These are phyloP conservation scores for Diaporthe sp. DNA, from an alignment of 2,329 filamentous ascomycete genomes.

Conservation along the genomic window DNA sequence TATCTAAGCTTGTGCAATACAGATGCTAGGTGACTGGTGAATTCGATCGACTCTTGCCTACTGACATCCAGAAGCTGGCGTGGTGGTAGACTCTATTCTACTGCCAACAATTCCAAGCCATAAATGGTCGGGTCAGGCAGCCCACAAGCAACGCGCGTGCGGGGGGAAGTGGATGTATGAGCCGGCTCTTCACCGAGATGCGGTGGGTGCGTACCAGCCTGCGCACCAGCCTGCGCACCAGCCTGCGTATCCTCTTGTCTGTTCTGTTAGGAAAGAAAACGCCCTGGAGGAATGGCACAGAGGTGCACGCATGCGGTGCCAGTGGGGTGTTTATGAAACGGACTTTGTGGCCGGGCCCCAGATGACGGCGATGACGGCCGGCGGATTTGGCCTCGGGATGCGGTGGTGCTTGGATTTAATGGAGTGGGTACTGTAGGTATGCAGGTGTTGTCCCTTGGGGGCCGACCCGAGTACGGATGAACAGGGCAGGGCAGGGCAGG, in stretches of 20 bases:
- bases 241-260: neutral
- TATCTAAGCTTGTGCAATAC: neutral
- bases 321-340: constrained; percentile 1
- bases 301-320: too few relatives aligned
- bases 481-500: neutral
- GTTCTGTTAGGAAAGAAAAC: neutral
- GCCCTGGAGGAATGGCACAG: too few relatives aligned
- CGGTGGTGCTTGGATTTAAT: neutral
- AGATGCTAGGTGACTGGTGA: neutral
- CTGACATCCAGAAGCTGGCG: neutral
- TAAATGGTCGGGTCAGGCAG: neutral
- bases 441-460: neutral
- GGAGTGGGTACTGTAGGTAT: too few relatives aligned
- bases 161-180: neutral
- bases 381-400: neutral
- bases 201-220: neutral
- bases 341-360: neutral
- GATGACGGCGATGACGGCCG: constrained; percentile 6
- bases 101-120: neutral
- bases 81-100: neutral
- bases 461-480: neutral
- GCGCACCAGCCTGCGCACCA: neutral
- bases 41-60: too few relatives aligned
- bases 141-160: neutral
- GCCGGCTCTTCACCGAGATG: neutral